A percentile compares a stretch with the other conserved stretches of the same genome.
Conservation (phyloP, 2,329 filamentous ascomycete species). For the Pleurostoma richardsiae region DNA sequence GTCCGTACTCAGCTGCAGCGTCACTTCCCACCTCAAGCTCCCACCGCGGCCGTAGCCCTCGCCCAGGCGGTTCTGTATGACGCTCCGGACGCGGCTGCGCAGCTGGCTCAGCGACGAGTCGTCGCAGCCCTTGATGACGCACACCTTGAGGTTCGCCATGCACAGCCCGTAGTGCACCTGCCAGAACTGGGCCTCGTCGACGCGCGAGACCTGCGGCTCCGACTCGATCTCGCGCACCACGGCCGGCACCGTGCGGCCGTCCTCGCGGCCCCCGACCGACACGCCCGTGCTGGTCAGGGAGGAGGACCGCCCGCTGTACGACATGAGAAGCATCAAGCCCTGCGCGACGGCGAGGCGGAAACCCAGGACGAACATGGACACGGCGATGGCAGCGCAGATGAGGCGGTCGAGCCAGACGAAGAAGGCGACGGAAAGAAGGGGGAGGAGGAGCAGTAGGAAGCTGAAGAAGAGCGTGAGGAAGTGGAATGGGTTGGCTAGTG, state of each 20-base stretch:
- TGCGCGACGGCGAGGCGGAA: slow-evolving; percentile 78
- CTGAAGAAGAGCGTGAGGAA: slow-evolving; percentile 90
- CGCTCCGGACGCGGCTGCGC: slow-evolving; percentile 67
- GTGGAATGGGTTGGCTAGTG: slow-evolving; percentile 93
- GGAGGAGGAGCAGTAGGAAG: slow-evolving; percentile 63
- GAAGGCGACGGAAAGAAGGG: slow-evolving; percentile 75
- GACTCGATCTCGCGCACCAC: slow-evolving; percentile 82
- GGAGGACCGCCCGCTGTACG: slow-evolving; percentile 51
- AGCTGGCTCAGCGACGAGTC: slow-evolving; percentile 69
- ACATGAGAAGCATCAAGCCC: slow-evolving; percentile 95
- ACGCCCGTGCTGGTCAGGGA: slow-evolving; percentile 3
- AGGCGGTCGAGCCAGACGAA: slow-evolving; percentile 80
- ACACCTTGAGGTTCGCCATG: slow-evolving; percentile 88
- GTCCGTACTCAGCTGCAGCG: slow-evolving; percentile 64
- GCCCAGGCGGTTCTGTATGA: slow-evolving; percentile 81
- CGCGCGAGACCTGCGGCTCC: slow-evolving; percentile 67
- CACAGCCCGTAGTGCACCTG: slow-evolving; percentile 96
- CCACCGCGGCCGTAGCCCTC: slow-evolving; percentile 80
- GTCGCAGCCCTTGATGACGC: slow-evolving; percentile 58
- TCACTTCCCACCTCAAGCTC: slow-evolving; percentile 88
- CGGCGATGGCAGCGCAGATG: slow-evolving; percentile 74
- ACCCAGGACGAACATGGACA: slow-evolving; percentile 85
- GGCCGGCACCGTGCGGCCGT: slow-evolving; percentile 53
- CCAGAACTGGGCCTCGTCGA: slow-evolving; percentile 96
- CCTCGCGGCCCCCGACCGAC: slow-evolving; percentile 18